Conservation (phyloP, 768 basidiomycete species). For the Naematelia encephala region DNA sequence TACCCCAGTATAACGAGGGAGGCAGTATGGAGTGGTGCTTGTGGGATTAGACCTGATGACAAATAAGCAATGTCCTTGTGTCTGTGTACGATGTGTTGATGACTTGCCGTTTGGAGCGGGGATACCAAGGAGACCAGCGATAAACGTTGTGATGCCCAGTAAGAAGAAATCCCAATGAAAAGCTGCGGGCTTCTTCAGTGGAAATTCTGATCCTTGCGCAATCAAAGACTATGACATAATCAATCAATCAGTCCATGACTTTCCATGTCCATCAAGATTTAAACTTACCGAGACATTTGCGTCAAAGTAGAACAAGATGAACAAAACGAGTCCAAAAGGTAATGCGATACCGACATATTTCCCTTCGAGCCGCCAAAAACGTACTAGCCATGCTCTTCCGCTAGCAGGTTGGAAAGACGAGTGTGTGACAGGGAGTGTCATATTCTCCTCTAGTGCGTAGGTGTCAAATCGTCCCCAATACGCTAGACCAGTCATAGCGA, state of each 20-base stretch:
- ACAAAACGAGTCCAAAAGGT: slow-evolving; percentile 83
- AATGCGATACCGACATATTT: slow-evolving; percentile 87
- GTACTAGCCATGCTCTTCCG: slow-evolving; percentile 75
- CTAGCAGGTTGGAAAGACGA: slow-evolving; percentile 65
- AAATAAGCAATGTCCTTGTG: neutral
- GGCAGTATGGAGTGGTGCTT: slow-evolving; percentile 86
- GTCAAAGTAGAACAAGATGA: slow-evolving; percentile 92
- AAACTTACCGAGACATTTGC: slow-evolving; percentile 80
- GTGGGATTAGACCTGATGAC: slow-evolving; percentile 52
- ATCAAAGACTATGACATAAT: slow-evolving; percentile 78
- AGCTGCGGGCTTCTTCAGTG: slow-evolving; percentile 77
- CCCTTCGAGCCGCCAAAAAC: slow-evolving; percentile 79
- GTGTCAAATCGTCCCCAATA: slow-evolving; percentile 78
- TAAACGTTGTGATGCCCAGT: slow-evolving; percentile 82
- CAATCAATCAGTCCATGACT: neutral
- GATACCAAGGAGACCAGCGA: slow-evolving; percentile 53
- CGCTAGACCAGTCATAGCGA: slow-evolving; percentile 71
- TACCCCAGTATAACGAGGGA: slow-evolving; percentile 68
- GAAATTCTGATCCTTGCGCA: slow-evolving; percentile 84
- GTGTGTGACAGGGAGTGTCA: slow-evolving; percentile 65
- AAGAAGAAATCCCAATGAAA: slow-evolving; percentile 76
- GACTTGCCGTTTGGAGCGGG: slow-evolving; percentile 45
- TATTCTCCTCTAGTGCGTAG: slow-evolving; percentile 50
- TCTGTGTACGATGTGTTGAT: neutral
- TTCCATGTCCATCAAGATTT: neutral